These are phyloP conservation scores for Hyaloscypha finlandica DNA, from an alignment of 495 filamentous ascomycete species.

Conservation along the genomic window DNA sequence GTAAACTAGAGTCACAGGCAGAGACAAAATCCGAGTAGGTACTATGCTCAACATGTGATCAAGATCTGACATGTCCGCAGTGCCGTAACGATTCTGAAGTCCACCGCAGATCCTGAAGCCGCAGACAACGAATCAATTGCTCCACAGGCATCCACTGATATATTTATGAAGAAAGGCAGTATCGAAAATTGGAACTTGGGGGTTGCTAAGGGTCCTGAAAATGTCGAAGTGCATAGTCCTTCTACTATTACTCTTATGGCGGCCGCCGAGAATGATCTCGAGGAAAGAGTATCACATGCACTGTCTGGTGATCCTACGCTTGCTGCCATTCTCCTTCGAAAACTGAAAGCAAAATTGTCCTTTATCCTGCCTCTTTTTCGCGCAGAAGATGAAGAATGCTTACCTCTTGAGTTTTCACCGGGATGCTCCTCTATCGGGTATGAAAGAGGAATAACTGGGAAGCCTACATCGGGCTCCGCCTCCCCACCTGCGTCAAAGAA, in stretches of 20 bases:
- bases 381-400: not conserved
- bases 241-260: conserved; percentile 9
- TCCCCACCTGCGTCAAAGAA: not conserved
- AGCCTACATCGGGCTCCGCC: not conserved
- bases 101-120: not conserved
- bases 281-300: conserved; percentile 5
- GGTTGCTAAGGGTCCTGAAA: not conserved
- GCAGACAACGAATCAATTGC: not conserved
- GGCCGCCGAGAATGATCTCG: conserved; percentile 5
- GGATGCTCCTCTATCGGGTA: not conserved
- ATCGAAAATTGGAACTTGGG: conserved; percentile 7
- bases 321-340: not conserved
- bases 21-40: not conserved
- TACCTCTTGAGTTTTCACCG: conserved; percentile 1
- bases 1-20: not conserved
- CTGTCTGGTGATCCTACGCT: not conserved
- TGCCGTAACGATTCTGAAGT: not conserved
- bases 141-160: not conserved
- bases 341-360: conserved; percentile 4
- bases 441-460: conserved; percentile 5
- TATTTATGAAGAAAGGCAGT: conserved; percentile 5
- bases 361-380: conserved; percentile 5
- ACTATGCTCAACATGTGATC: not conserved
- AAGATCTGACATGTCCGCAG: not conserved
- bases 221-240: conserved; percentile 3